Evolutionary conservation across 352 stramenopile genomes (phyloP).

Genomic region (Thalassiosira oceanica): DNA sequence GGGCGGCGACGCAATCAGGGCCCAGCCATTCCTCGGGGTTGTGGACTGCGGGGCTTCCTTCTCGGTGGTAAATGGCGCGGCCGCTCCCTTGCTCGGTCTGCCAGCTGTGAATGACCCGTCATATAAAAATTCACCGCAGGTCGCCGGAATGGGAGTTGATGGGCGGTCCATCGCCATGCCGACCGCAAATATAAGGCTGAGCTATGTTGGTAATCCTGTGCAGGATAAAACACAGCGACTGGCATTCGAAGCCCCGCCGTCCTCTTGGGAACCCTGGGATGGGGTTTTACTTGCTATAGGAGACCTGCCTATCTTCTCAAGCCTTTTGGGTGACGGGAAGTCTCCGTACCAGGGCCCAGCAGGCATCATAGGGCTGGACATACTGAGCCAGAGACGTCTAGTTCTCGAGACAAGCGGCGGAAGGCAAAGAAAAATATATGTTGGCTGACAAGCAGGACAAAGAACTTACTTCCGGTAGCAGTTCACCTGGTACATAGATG

Average conservation of each 20-base stretch:
- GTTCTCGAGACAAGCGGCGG: slow-evolving; percentile 59
- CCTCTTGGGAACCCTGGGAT: slow-evolving; percentile 59
- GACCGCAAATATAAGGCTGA: slow-evolving; percentile 47
- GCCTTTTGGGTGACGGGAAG: slow-evolving; percentile 64
- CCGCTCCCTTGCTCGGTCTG: slow-evolving; percentile 50
- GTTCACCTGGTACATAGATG: too few relatives aligned
- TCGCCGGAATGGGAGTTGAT: slow-evolving; percentile 65
- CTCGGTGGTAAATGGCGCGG: slow-evolving; percentile 64
- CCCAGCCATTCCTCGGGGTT: slow-evolving; percentile 66
- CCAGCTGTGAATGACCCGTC: slow-evolving; percentile 39
- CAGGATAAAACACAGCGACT: slow-evolving; percentile 25
- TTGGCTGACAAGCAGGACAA: too few relatives aligned
- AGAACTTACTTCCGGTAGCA: too few relatives aligned
- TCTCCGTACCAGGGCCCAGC: slow-evolving; percentile 61
- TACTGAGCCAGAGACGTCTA: slow-evolving; percentile 65
- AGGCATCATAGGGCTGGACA: slow-evolving; percentile 69
- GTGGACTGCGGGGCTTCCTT: slow-evolving; percentile 72
- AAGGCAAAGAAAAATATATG: slow-evolving; percentile 44
- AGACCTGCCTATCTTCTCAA: slow-evolving; percentile 68
- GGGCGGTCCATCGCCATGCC: slow-evolving; percentile 53
- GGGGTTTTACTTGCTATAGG: slow-evolving; percentile 52
- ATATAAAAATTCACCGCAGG: slow-evolving; percentile 53
- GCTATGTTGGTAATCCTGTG: slow-evolving; percentile 54
- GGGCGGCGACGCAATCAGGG: slow-evolving; percentile 1
- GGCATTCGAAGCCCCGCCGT: slow-evolving; percentile 50